Evolutionary conservation across 768 basidiomycete species (phyloP).

Genomic region (Phanerochaete carnosa): DNA sequence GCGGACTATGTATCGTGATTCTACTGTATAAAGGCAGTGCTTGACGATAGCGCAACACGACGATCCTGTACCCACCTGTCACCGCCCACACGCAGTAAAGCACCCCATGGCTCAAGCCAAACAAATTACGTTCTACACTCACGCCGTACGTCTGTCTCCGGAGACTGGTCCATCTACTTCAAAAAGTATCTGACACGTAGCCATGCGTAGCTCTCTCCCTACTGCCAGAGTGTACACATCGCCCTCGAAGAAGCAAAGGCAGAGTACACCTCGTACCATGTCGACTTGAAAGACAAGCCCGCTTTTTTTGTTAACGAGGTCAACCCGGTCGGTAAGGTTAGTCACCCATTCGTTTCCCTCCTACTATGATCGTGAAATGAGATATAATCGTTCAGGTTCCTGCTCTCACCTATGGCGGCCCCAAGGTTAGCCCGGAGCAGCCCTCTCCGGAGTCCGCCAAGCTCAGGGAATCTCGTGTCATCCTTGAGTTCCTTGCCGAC

Average conservation of each 20-base stretch:
- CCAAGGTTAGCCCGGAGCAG: too few relatives aligned
- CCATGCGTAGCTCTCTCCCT: neutral
- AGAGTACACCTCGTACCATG: slow-evolving; percentile 45
- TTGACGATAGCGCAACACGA: too few relatives aligned
- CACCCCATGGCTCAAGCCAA: too few relatives aligned
- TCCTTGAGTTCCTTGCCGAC: slow-evolving; percentile 66
- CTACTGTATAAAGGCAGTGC: too few relatives aligned
- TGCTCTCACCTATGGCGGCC: neutral
- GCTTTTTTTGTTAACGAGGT: slow-evolving; percentile 65
- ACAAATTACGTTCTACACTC: too few relatives aligned
- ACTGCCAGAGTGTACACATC: slow-evolving; percentile 43
- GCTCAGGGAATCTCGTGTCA: slow-evolving; percentile 59
- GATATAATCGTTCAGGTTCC: neutral
- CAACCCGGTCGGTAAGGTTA: slow-evolving; percentile 65
- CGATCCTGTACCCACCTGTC: too few relatives aligned
- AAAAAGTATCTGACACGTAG: too few relatives aligned
- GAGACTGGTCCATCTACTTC: too few relatives aligned
- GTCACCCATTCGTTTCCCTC: neutral
- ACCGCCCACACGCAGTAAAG: too few relatives aligned
- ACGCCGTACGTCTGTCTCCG: too few relatives aligned
- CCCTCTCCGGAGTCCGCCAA: slow-evolving; percentile 61
- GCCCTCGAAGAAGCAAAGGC: slow-evolving; percentile 54
- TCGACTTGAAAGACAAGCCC: slow-evolving; percentile 64
- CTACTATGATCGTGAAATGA: neutral
- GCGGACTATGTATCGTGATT: too few relatives aligned